These are phyloP conservation scores for Cyberlindnera meyerae DNA, from an alignment of 805 yeast species.

Conservation along the genomic window DNA sequence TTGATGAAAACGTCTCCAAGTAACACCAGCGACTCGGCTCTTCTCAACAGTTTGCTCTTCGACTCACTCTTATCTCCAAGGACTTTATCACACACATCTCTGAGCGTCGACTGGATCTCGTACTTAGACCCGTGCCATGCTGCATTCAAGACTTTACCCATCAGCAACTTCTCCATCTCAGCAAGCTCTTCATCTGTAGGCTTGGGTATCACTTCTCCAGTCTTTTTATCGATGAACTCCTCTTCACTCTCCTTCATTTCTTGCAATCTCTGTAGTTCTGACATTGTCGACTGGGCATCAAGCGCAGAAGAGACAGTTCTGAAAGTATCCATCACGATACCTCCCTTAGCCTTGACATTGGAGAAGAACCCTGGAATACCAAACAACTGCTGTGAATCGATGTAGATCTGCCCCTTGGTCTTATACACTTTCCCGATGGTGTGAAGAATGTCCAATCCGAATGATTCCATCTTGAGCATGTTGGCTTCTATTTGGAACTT, in stretches of 20 bases:
- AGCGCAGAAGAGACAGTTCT: conserved; percentile 66
- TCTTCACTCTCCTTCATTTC: conserved; percentile 38
- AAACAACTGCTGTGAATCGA: conserved; percentile 58
- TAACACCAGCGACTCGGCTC: conserved; percentile 59
- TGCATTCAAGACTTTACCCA: conserved; percentile 77
- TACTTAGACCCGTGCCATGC: conserved; percentile 83
- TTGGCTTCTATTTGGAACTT: conserved; percentile 81
- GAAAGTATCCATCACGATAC: conserved; percentile 66
- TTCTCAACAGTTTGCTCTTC: conserved; percentile 40
- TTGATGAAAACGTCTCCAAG: conserved; percentile 60
- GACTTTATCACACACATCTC: conserved; percentile 65
- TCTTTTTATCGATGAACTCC: conserved; percentile 39
- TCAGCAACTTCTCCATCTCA: conserved; percentile 64
- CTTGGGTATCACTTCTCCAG: conserved; percentile 52
- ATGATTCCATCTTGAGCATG: conserved; percentile 72
- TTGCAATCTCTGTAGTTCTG: conserved; percentile 65
- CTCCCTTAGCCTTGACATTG: conserved; percentile 68
- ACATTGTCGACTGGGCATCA: conserved; percentile 76
- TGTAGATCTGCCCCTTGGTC: conserved; percentile 57
- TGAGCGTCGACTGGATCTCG: conserved; percentile 69
- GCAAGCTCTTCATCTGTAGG: conserved; percentile 60
- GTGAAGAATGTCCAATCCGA: conserved; percentile 78
- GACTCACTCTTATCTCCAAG: conserved; percentile 53
- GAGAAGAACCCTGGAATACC: conserved; percentile 73
- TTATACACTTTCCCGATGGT: conserved; percentile 66